Evolutionary conservation across 257 asterid species (phyloP).

Genomic region (Paraleonurus japonicus): DNA sequence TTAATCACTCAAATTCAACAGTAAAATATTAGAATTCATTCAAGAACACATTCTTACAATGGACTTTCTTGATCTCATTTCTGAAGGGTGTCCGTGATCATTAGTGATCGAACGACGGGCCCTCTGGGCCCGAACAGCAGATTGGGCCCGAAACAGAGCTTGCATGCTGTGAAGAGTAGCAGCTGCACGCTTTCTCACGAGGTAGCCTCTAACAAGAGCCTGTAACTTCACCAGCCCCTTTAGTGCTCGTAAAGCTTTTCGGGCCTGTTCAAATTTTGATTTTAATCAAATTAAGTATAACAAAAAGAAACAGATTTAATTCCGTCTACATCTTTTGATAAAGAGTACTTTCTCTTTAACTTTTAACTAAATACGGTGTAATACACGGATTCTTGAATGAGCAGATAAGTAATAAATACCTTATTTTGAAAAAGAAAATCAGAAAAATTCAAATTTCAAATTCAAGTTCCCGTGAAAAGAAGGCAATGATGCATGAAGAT

Average conservation of each 20-base stretch:
- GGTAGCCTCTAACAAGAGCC: conserved; percentile 85
- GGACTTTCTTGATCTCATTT: conserved; percentile 58
- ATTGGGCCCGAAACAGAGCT: conserved; percentile 91
- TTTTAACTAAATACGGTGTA: neutral
- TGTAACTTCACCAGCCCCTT: conserved; percentile 93
- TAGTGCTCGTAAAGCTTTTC: conserved; percentile 86
- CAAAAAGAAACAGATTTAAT: neutral
- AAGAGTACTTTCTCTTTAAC: neutral
- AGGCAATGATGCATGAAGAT: conserved; percentile 17
- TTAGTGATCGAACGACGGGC: conserved; percentile 51
- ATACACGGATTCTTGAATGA: neutral
- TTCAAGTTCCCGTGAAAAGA: conserved; percentile 24
- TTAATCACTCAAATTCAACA: conserved; percentile 2
- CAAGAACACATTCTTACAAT: conserved; percentile 42
- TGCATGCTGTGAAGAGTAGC: conserved; percentile 89
- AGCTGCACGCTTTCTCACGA: conserved; percentile 87
- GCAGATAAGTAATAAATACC: neutral
- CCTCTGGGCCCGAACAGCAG: conserved; percentile 59
- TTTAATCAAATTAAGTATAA: conserved; percentile 1
- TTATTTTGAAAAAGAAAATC: neutral
- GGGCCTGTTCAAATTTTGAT: conserved; percentile 53
- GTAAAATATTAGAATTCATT: neutral
- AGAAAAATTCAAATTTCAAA: conserved; percentile 32
- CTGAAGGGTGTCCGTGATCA: conserved; percentile 47
- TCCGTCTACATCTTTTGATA: conserved; percentile 13